These are phyloP conservation scores for Penstemon davidsonii DNA, from an alignment of 257 asterid genomes.

Conservation along the genomic window DNA sequence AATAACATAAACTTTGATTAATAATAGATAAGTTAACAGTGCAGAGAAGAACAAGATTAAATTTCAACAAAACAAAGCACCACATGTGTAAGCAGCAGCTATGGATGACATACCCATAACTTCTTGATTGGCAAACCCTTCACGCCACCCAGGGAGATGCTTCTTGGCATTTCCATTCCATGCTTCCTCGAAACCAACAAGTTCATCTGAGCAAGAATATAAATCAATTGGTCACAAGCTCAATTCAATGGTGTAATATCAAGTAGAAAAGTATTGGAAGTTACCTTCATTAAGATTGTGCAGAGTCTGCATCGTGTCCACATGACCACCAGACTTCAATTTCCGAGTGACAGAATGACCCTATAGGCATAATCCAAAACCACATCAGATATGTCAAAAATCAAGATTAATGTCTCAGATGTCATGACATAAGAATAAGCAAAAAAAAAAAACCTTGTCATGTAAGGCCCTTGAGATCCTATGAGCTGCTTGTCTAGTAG, in stretches of 20 bases:
- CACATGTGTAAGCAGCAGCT: neutral
- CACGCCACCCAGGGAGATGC: constrained; percentile 60
- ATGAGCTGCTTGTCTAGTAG: constrained; percentile 82
- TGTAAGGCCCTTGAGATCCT: constrained; percentile 71
- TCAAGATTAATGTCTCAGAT: neutral
- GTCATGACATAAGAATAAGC: neutral
- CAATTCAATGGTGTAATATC: neutral
- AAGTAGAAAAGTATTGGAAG: neutral
- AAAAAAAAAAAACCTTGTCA: constrained; percentile 52
- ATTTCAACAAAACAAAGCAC: constrained; percentile 2
- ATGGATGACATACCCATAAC: constrained; percentile 39
- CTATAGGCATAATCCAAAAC: constrained; percentile 38
- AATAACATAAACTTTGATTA: no score
- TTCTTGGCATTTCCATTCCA: constrained; percentile 74
- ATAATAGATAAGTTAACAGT: neutral
- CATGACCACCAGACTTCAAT: constrained; percentile 79
- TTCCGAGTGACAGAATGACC: constrained; percentile 88
- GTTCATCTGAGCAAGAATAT: constrained; percentile 52
- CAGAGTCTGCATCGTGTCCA: constrained; percentile 75
- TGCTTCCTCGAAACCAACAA: constrained; percentile 65
- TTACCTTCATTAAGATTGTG: constrained; percentile 86
- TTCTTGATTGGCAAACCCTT: constrained; percentile 35
- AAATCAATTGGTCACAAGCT: constrained; percentile 15
- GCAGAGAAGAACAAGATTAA: neutral
- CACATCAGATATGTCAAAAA: constrained; percentile 23